A percentile compares a stretch with the other conserved stretches of the same genome.
Conservation (phyloP, 805 yeast genomes). For the Hanseniaspora mollemarum region DNA sequence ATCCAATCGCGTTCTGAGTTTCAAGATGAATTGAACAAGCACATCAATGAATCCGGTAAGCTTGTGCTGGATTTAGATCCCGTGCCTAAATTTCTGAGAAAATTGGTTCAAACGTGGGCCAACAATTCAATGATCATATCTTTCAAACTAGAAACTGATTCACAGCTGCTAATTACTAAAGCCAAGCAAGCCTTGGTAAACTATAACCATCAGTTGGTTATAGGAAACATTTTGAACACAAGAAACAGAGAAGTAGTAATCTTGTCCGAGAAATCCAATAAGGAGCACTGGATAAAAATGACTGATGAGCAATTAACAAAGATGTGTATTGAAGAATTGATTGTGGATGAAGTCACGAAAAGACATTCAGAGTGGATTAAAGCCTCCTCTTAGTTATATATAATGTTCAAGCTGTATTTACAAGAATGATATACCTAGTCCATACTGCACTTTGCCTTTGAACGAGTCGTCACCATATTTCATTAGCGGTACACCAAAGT, state of each 20-base stretch:
- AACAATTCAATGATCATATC: constrained; percentile 89
- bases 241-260: constrained; percentile 82
- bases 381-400: constrained; percentile 19
- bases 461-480: constrained; percentile 39
- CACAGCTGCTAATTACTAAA: constrained; percentile 54
- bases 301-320: constrained; percentile 31
- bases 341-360: constrained; percentile 64
- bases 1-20: constrained; percentile 67
- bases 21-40: constrained; percentile 27
- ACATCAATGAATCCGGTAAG: constrained; percentile 41
- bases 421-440: constrained; percentile 50
- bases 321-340: constrained; percentile 54
- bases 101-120: constrained; percentile 89
- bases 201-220: constrained; percentile 86
- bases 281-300: constrained; percentile 41
- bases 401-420: constrained; percentile 24
- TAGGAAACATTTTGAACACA: constrained; percentile 83
- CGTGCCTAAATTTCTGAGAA: constrained; percentile 83
- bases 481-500: constrained; percentile 50
- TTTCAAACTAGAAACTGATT: constrained; percentile 87
- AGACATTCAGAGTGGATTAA: constrained; percentile 56
- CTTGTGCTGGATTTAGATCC: constrained; percentile 81
- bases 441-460: constrained; percentile 58
- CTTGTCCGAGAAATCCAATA: constrained; percentile 33
- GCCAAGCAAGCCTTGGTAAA: constrained; percentile 68